phyloP scores from a whole-genome alignment of 2,329 filamentous ascomycete genomes.

The Colletotrichum falcatum region DNA sequence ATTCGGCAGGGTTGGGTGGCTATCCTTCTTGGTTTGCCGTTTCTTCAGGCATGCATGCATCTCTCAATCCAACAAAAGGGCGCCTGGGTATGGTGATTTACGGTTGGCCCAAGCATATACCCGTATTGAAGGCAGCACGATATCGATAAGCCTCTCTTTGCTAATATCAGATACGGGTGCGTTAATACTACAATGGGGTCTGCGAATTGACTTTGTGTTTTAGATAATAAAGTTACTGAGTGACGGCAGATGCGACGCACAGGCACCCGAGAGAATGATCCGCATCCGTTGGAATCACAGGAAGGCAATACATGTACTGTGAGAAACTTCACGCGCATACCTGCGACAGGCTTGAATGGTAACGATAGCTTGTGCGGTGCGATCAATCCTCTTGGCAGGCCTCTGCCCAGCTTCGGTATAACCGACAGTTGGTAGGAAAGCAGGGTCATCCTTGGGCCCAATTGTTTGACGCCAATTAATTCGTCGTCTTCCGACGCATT shows the following conservation, averaged over 20 bases:
- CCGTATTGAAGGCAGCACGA: background rate
- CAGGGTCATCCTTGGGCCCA: background rate
- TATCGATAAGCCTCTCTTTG: background rate
- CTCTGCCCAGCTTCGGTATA: background rate
- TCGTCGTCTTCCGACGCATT: background rate
- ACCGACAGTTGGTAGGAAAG: background rate
- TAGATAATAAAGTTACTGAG: too few species aligned
- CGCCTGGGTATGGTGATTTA: background rate
- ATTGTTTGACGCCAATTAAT: background rate
- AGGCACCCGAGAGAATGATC: background rate
- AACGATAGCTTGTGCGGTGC: background rate
- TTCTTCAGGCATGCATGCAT: background rate
- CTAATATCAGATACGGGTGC: background rate
- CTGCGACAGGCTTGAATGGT: background rate
- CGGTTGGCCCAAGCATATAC: background rate
- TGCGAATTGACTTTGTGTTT: background rate
- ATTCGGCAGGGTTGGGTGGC: background rate
- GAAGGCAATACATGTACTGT: too few species aligned
- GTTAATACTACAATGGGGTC: background rate
- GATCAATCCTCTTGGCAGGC: background rate
- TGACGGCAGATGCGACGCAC: background rate
- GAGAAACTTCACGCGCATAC: too few species aligned
- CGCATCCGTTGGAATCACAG: background rate
- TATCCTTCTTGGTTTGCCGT: background rate
- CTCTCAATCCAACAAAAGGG: background rate